Evolutionary conservation across 2,329 filamentous ascomycete genomes (phyloP), one percentile per base, ranked within the genome.

Genomic region (Colletotrichum sp.): DNA sequence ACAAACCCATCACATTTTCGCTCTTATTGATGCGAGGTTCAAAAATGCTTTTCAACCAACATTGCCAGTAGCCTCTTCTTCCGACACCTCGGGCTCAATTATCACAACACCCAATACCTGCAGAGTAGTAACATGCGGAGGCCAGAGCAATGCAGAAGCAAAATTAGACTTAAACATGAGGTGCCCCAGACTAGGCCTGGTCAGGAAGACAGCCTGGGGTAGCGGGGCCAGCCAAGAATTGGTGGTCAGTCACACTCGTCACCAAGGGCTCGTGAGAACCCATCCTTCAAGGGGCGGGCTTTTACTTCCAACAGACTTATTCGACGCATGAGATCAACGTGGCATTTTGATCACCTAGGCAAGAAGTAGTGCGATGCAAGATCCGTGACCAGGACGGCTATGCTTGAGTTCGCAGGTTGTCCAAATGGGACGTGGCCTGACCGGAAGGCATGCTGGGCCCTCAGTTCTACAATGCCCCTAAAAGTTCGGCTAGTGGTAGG

Each of bases 11-110:
- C 3, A n/a, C 18, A 44, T 44, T 18, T n/a, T 44, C 18, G 2
- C 3, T n/a, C 0, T 44, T n/a, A 6, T 44, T 44, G 18, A n/a
- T 0, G 0, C 18, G 9, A 44, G 39, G 3, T 44, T 44, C 9
- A 44, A n/a, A 44, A 12, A 12, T n/a, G 12, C 9, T 44, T 4
- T n/a, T 44, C 39, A 3, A 4, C 9, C 5, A 12, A 4, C 5
- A n/a, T 44, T n/a, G 9, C 18, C 39, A 44, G 8, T 12, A n/a
- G 39, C 39, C 18, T n/a, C 39, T n/a, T 44, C 18, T 44, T 44
- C 39, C 39, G 9, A 44, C 39, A 44, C 9, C 39, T 44, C 39
- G 39, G 18, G 0, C 39, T 44, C 3, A 44, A 6, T n/a, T 44
- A n/a, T n/a, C 18, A 12, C 39, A 1, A 49, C 18, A n/a, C 39